phyloP scores from a whole-genome alignment of 495 filamentous ascomycete species.

The Pseudomonodictys pantanalensis region DNA sequence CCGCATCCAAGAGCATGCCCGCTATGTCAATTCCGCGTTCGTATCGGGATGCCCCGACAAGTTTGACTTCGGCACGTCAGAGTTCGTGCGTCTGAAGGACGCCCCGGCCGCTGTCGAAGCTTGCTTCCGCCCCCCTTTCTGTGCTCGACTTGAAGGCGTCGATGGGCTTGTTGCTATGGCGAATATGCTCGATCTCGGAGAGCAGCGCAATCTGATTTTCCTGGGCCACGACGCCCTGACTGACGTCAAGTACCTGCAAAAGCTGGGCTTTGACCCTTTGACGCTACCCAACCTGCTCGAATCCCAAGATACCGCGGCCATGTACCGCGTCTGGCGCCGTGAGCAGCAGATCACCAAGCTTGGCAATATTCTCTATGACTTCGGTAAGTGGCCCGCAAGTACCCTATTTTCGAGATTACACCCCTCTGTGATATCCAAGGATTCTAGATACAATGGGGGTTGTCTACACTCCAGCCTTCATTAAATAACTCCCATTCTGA shows the following conservation, averaged over 20 bases:
- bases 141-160: conserved; percentile 5
- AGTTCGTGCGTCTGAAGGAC: conserved; percentile 42
- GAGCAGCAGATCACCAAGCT: conserved; percentile 55
- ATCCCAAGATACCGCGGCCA: conserved; percentile 63
- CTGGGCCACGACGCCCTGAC: conserved; percentile 69
- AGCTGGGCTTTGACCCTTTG: conserved; percentile 57
- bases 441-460: no score
- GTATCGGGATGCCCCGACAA: conserved; percentile 65
- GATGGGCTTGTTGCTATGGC: neutral
- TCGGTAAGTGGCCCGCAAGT: no score
- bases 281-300: conserved; percentile 56
- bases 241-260: conserved; percentile 65
- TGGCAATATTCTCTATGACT: conserved; percentile 55
- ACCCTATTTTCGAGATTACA: no score
- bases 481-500: no score
- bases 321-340: conserved; percentile 59
- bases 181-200: neutral
- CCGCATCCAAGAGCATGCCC: conserved; percentile 64
- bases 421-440: no score
- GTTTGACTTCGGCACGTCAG: conserved; percentile 67
- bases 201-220: conserved; percentile 63
- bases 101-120: conserved; percentile 45
- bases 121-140: conserved; percentile 54
- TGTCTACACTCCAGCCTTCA: no score
- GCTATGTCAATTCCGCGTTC: conserved; percentile 61